Evolutionary conservation across 441 rosid species (phyloP), one percentile per base, ranked within the genome.

Genomic region (Croton setiger): DNA sequence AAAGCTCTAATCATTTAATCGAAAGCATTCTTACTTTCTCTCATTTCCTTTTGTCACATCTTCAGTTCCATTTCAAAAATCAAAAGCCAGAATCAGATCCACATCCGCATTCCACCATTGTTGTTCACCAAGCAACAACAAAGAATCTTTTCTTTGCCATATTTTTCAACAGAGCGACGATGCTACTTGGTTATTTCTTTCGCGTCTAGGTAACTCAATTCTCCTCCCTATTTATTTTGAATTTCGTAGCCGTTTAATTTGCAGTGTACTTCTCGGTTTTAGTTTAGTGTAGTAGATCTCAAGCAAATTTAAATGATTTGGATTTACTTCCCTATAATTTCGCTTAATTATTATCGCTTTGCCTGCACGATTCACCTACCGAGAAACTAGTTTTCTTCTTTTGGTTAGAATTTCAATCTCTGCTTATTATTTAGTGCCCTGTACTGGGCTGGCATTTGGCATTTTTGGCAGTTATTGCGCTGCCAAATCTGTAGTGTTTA

Each of bases 401-500:
- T n/a, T 8, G 43, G 4, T 5, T 39, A 39, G 43, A 39, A 52
- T 20, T 52, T n/a, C 15, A 9, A 7, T 20, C n/a, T n/a, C 56
- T 20, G 27, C n/a, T 20, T 23, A 21, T 54, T 54, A 18, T 21
- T 23, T 8, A 3, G 7, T 17, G 64, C 64, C 64, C 27, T 17
- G 45, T 33, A 37, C 0, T 15, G 3, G 15, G 18, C 10, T 23
- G 20, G 37, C 41, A 9, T 49, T 65, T 51, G 44, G 15, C 43
- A 39, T 3, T 7, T 49, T 41, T 17, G 44, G 12, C 2, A 3
- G 31, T 31, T 5, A 13, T 5, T 54, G 21, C 48, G 23, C 9
- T 41, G 65, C 72, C 66, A 49, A 60, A 60, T 3, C 36, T 60
- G 58, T 60, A 66, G 35, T 57, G 1, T 43, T 4, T 39, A 10